Evolutionary conservation across 208 protist species (phyloP).

Genomic region (Strigomonas culicis): DNA sequence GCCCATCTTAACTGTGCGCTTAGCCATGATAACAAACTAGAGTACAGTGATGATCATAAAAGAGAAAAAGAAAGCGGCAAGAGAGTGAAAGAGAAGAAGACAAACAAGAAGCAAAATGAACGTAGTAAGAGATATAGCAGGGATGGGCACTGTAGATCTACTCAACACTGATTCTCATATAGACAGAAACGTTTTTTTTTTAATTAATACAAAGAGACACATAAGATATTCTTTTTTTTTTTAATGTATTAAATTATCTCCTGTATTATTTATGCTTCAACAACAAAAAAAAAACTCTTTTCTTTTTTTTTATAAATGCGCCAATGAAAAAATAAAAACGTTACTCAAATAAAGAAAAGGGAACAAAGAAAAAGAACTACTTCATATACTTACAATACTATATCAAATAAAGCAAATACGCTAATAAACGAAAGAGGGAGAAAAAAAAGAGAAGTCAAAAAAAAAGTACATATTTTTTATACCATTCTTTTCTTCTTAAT

Average conservation of each 20-base stretch:
- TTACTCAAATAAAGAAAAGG: background rate
- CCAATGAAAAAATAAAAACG: background rate
- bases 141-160: no score
- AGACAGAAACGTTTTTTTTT: no score
- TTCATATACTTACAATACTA: background rate
- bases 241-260: background rate
- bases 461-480: no score
- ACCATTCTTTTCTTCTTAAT: no score
- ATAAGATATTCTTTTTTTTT: no score
- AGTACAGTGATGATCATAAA: conserved; percentile 2
- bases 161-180: no score
- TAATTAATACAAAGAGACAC: no score
- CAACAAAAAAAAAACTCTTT: background rate
- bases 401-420: background rate
- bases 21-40: conserved; percentile 70
- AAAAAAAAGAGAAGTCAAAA: background rate
- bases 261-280: background rate
- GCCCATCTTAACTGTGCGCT: conserved; percentile 99
- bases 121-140: no score
- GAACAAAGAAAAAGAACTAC: background rate
- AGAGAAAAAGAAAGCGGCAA: conserved; percentile 8
- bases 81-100: conserved; percentile 6
- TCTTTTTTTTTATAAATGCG: background rate
- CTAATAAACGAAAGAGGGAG: conserved; percentile 4
- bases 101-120: conserved; percentile 6